Base-by-base conservation (phyloP, 345 rosid species). In the Cochlearia excelsa region DNA sequence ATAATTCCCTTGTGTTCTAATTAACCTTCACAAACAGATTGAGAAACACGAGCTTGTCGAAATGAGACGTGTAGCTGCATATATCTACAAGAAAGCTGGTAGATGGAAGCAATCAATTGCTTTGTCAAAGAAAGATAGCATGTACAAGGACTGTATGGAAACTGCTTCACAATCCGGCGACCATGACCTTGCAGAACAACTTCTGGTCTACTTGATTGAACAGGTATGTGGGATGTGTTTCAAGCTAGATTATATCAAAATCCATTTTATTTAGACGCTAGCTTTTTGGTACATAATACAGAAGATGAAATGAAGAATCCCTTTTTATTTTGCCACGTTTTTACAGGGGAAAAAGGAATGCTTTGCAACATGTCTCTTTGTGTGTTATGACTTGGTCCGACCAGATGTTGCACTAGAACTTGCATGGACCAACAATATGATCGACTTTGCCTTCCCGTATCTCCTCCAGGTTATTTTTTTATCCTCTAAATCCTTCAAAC, bases 91-190 rank as follows among this genome's bases (percentile, higher is more conserved):
- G 69, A 93, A 93, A 79, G 99, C 97, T 16, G 96, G 97, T 67
- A 78, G 99, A 74, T 93, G 99, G 99, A 93, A 90, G 97, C 86
- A 76, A 64, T 93, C 99, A 2, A 93, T 93, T 82, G 90, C 95
- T 42, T 78, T 93, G 78, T 93, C 97, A 44, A 93, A 93, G 87
- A 93, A 89, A 60, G 95, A 93, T 73, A 89, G 80, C 57, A 84
- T 77, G 57, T 93, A 87, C 81, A 93, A 81, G 72, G 99, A 93
- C 81, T 95, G 97, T 47, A 93, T 93, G 99, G 99, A 89, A 84
- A 89, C 99, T 59, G 97, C 97, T 50, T 93, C 99, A 1, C 99
- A 93, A 71, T 89, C 95, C 28, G 99, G 99, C 37, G 99, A 93
- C 31, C 96, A 90, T 44, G 97, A 93, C 80, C 92, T 89, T 66